Evolutionary conservation across 352 stramenopile genomes (phyloP).

Genomic region (Globisporangium middletonii): DNA sequence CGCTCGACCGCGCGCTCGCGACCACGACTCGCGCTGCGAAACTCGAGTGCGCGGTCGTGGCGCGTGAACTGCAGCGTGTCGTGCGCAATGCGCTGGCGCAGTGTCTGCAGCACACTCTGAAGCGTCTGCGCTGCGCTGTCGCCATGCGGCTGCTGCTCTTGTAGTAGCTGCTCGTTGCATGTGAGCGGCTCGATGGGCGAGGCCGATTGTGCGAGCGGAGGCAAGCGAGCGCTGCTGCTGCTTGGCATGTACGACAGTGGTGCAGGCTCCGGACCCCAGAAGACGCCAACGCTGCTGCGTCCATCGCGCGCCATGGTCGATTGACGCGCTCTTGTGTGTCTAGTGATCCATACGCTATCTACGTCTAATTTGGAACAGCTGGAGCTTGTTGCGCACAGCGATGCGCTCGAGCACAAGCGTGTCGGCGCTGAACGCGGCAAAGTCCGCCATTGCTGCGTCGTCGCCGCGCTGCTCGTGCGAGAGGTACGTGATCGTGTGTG

Average conservation of each 20-base stretch:
- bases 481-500: constrained; percentile 55
- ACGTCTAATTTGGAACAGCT: constrained; percentile 46
- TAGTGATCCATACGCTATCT: not conserved
- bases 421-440: constrained; percentile 35
- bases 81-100: constrained; percentile 34
- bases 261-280: constrained; percentile 17
- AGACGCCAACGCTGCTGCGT: constrained; percentile 19
- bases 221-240: not conserved
- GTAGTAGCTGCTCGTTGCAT: no score
- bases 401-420: constrained; percentile 42
- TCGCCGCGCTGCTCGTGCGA: constrained; percentile 66
- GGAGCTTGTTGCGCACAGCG: constrained; percentile 29
- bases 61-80: constrained; percentile 30
- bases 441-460: constrained; percentile 69
- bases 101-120: constrained; percentile 37
- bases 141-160: not conserved
- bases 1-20: constrained; percentile 23
- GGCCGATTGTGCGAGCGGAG: not conserved
- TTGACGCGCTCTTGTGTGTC: not conserved
- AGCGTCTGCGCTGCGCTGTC: constrained; percentile 22
- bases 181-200: not conserved
- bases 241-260: not conserved
- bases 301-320: constrained; percentile 8
- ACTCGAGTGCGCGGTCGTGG: constrained; percentile 22
- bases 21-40: not conserved